Evolutionary conservation across 208 protist species (phyloP).

Genomic region (Crithidia expoeki): DNA sequence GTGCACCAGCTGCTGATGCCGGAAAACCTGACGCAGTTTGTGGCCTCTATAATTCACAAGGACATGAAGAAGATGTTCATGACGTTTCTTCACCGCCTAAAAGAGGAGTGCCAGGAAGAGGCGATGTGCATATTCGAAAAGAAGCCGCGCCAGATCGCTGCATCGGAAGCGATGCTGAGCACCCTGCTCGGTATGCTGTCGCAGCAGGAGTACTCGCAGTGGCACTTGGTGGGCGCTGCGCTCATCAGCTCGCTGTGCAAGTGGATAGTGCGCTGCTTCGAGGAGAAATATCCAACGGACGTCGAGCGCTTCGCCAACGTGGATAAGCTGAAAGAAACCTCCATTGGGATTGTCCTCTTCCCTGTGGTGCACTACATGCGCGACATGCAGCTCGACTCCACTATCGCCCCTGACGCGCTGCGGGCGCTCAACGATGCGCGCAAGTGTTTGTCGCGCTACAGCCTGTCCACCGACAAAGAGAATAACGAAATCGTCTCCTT

Average conservation of each 20-base stretch:
- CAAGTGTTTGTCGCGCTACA: conserved; percentile 49
- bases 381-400: conserved; percentile 61
- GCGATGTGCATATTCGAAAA: conserved; percentile 48
- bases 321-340: conserved; percentile 63
- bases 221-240: conserved; percentile 80
- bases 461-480: conserved; percentile 9
- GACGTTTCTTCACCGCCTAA: conserved; percentile 74
- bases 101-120: conserved; percentile 74
- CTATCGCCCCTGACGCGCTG: conserved; percentile 60
- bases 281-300: conserved; percentile 37
- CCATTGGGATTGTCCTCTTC: conserved; percentile 79
- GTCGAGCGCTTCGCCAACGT: conserved; percentile 35
- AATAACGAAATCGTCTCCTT: conserved; percentile 37
- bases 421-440: conserved; percentile 66
- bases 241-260: conserved; percentile 74
- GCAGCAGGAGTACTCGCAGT: conserved; percentile 60
- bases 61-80: conserved; percentile 84
- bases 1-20: conserved; percentile 65
- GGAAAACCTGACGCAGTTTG: conserved; percentile 66
- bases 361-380: conserved; percentile 80
- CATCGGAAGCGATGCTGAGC: conserved; percentile 61
- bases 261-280: conserved; percentile 60
- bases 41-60: conserved; percentile 70
- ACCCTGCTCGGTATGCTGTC: conserved; percentile 71
- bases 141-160: conserved; percentile 32